Evolutionary conservation across 257 asterid species (phyloP), one percentile per base, ranked within the genome.

Genomic region (Nicotiana noctiflora): DNA sequence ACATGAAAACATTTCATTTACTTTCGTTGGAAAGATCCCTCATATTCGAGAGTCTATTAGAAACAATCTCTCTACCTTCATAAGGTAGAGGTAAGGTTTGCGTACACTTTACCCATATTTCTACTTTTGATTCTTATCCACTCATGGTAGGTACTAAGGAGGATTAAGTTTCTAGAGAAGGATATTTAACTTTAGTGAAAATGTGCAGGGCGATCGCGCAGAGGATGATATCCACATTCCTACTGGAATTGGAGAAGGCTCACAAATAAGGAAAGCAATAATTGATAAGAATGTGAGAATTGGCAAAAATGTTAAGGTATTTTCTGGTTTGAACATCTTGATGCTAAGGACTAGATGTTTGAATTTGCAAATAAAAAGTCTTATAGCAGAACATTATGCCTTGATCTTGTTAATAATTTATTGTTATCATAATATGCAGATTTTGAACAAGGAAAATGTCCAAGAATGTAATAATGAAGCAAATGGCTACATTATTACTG

Each of bases 291-390:
- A 92, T 77, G 95, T 93, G 85, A 91, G 93, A 84, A 94, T 94
- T 64, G 98, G 98, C 80, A 91, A 87, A 82, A 88, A 92, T 92
- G 98, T 94, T 9, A 86, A 81, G 97, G 98, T 94, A 86, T n/a
- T n/a, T n/a, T n/a, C n/a, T n/a, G n/a, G n/a, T n/a, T n/a, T 72
- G 10, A 64, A 46, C 77, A 64, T 64, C 40, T 14, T 27, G 40
- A 62, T 23, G 15, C 34, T 60, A 27, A 62, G 4, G 3, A 70
- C 21, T 4, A 70, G 59, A 2, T 19, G 34, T 12, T 44, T 7
- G 13, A 23, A 72, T 72, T 55, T 3, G 3, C 21, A 40, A 44
- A 12, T 40, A 55, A 8, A 34, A 66, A 8, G 27, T 21, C 15
- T 46, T 19, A 14, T 5, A 4, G 40, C 21, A 77, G 3, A 12